These are phyloP conservation scores for Torrubiella hemipterigena DNA, from an alignment of 2,329 filamentous ascomycete genomes.

Conservation along the genomic window DNA sequence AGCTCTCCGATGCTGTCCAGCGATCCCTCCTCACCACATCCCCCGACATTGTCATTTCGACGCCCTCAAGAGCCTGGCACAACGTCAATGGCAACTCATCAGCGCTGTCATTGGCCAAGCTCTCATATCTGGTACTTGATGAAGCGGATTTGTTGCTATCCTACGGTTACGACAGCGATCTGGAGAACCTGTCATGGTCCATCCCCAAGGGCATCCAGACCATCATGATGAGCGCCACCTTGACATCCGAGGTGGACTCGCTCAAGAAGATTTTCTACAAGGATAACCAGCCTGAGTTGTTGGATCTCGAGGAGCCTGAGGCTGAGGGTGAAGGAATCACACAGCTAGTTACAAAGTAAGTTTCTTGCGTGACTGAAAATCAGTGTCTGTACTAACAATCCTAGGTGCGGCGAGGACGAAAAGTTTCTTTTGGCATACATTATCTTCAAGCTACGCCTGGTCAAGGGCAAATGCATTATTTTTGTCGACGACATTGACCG, in stretches of 20 bases:
- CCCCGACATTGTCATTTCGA: slow-evolving; percentile 84
- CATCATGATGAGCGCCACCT: slow-evolving; percentile 84
- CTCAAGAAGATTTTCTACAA: slow-evolving; percentile 78
- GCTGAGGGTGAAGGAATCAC: slow-evolving; percentile 64
- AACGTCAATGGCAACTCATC: slow-evolving; percentile 56
- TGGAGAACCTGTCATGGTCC: slow-evolving; percentile 64
- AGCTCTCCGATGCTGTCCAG: slow-evolving; percentile 81
- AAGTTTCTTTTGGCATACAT: slow-evolving; percentile 91
- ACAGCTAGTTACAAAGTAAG: slow-evolving; percentile 82
- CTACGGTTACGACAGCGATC: slow-evolving; percentile 87
- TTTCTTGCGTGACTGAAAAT: too few species aligned
- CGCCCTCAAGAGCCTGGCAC: slow-evolving; percentile 70
- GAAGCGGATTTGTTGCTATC: slow-evolving; percentile 89
- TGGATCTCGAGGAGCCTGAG: slow-evolving; percentile 76
- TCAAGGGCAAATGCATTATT: slow-evolving; percentile 75
- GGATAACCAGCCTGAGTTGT: slow-evolving; percentile 50
- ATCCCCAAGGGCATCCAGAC: slow-evolving; percentile 82
- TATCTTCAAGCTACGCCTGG: slow-evolving; percentile 86
- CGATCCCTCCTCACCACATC: slow-evolving; percentile 72
- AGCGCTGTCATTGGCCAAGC: slow-evolving; percentile 55
- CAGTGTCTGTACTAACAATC: too few species aligned
- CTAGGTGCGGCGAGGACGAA: slow-evolving; percentile 94
- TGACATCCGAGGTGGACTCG: slow-evolving; percentile 77
- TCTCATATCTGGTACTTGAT: slow-evolving; percentile 77
- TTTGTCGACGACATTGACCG: slow-evolving; percentile 73